These are phyloP conservation scores for Coemansia sp. DNA, from an alignment of 192 early-diverging fungal species.

Conservation along the genomic window DNA sequence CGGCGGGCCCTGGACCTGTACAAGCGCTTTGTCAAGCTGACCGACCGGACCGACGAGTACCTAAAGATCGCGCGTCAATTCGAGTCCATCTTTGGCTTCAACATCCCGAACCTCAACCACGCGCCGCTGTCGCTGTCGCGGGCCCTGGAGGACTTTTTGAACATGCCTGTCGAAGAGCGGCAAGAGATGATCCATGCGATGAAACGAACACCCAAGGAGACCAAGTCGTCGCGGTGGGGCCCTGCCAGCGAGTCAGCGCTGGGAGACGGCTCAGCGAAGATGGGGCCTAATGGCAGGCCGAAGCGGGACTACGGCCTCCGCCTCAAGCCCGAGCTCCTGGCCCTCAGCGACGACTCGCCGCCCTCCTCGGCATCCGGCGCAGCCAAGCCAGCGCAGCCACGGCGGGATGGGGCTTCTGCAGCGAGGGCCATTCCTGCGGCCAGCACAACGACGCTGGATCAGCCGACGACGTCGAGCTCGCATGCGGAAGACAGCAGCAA, in stretches of 20 bases:
- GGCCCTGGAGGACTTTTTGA: conserved; percentile 48
- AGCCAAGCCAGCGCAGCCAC: too few relatives aligned
- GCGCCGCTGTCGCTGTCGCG: conserved; percentile 49
- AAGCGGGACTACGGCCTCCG: conserved; percentile 43
- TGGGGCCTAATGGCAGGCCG: conserved; percentile 8
- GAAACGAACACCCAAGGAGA: conserved; percentile 20
- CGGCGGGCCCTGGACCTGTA: conserved; percentile 48
- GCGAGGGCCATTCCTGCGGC: background rate
- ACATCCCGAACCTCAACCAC: conserved; percentile 46
- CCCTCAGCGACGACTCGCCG: conserved; percentile 8
- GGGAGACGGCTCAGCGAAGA: background rate
- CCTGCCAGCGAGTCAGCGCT: too few relatives aligned
- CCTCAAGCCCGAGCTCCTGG: conserved; percentile 42
- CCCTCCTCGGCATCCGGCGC: background rate
- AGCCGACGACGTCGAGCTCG: background rate
- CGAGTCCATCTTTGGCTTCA: conserved; percentile 45
- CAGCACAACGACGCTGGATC: conserved; percentile 8
- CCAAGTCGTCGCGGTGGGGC: background rate
- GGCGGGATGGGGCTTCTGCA: too few relatives aligned
- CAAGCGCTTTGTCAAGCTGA: conserved; percentile 51
- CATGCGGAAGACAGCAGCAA: background rate
- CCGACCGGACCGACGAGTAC: conserved; percentile 48
- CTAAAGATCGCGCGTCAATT: conserved; percentile 45
- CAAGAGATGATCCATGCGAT: conserved; percentile 16
- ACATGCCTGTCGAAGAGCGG: conserved; percentile 37